These are phyloP conservation scores for Diatrype stigma DNA, from an alignment of 2,329 filamentous ascomycete species.

Conservation along the genomic window DNA sequence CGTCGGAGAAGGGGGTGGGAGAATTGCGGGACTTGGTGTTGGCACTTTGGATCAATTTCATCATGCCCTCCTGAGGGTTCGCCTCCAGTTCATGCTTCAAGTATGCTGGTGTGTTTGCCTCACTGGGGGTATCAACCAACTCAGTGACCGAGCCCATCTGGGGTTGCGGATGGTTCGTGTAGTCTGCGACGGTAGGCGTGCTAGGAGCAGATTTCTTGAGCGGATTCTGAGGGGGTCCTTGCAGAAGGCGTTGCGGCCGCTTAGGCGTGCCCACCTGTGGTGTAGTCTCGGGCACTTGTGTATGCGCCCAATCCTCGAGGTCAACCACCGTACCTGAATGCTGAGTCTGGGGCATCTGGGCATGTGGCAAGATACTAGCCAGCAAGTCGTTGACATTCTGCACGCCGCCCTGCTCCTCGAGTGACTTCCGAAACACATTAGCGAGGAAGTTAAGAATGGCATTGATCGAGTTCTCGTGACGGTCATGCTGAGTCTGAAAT, in stretches of 20 bases:
- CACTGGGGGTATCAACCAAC: slow-evolving; percentile 49
- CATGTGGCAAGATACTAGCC: slow-evolving; percentile 63
- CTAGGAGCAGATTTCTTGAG: slow-evolving; percentile 26
- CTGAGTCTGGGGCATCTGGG: slow-evolving; percentile 40
- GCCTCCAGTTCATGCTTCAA: slow-evolving; percentile 53
- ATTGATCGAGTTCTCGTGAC: slow-evolving; percentile 98
- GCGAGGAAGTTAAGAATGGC: slow-evolving; percentile 97
- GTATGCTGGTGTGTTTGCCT: slow-evolving; percentile 41
- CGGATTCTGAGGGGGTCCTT: slow-evolving; percentile 44
- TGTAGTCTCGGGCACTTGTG: slow-evolving; percentile 35
- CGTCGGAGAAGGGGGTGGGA: slow-evolving; percentile 48
- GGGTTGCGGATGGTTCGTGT: slow-evolving; percentile 27
- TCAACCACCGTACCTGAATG: slow-evolving; percentile 57
- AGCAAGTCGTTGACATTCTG: slow-evolving; percentile 84
- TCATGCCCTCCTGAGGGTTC: slow-evolving; percentile 59
- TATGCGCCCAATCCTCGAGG: slow-evolving; percentile 54
- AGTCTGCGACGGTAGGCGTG: slow-evolving; percentile 25
- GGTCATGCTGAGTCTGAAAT: slow-evolving; percentile 87
- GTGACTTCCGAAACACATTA: slow-evolving; percentile 89
- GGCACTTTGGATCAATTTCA: slow-evolving; percentile 62
- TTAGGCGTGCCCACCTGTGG: slow-evolving; percentile 42
- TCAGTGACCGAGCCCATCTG: slow-evolving; percentile 57
- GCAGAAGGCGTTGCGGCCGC: slow-evolving; percentile 50
- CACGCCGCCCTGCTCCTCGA: slow-evolving; percentile 74
- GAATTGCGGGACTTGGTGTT: slow-evolving; percentile 45